Evolutionary conservation across 2,329 filamentous ascomycete species (phyloP).

Genomic region (Cordyceps tenuipes): DNA sequence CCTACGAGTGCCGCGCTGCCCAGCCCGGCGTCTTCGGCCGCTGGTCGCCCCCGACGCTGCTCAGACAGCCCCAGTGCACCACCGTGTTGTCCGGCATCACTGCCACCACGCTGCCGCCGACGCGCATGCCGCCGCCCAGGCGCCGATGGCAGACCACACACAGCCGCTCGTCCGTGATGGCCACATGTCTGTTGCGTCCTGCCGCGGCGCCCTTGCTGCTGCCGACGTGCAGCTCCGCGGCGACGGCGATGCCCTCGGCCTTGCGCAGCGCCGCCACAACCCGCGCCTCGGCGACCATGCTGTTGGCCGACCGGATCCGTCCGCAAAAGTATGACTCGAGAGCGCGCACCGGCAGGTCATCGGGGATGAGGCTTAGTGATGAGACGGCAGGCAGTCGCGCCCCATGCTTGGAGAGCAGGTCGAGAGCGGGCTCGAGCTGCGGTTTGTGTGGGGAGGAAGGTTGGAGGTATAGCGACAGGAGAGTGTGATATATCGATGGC

Average conservation of each 20-base stretch:
- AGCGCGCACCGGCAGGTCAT: constrained; percentile 66
- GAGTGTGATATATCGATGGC: constrained; percentile 82
- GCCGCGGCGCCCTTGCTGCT: constrained; percentile 32
- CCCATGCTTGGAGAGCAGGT: constrained; percentile 85
- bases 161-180: constrained; percentile 78
- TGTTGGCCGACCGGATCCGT: constrained; percentile 79
- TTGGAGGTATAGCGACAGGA: constrained; percentile 81
- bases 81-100: constrained; percentile 78
- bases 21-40: constrained; percentile 23
- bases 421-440: constrained; percentile 71
- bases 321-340: constrained; percentile 88
- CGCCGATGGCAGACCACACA: constrained; percentile 92
- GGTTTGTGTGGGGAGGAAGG: constrained; percentile 65
- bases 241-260: constrained; percentile 69
- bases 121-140: constrained; percentile 72
- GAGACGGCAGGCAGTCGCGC: constrained; percentile 81
- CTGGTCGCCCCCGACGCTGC: constrained; percentile 27
- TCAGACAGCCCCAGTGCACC: constrained; percentile 74
- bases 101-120: constrained; percentile 84
- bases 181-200: constrained; percentile 57
- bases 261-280: constrained; percentile 70
- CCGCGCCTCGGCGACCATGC: constrained; percentile 68
- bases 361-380: constrained; percentile 78
- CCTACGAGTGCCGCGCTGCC: constrained; percentile 30
- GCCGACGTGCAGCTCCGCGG: constrained; percentile 66